Evolutionary conservation across 2,329 filamentous ascomycete genomes (phyloP).

Genomic region (Monosporascus sp.): DNA sequence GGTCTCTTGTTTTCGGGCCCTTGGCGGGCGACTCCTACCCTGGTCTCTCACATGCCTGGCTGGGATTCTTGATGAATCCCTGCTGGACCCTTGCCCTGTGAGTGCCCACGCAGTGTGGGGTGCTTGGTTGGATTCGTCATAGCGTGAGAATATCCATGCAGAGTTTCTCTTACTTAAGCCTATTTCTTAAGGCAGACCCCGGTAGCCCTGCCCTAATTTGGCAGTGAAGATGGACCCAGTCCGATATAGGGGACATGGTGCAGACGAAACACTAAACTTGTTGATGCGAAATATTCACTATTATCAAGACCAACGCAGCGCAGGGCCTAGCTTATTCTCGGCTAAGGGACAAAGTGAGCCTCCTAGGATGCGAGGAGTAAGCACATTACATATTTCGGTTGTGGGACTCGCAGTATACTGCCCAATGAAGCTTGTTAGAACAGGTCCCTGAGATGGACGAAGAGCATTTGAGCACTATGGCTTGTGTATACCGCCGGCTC

Average conservation of each 20-base stretch:
- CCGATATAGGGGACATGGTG: not conserved
- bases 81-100: not conserved
- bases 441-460: not conserved
- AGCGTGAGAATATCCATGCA: slow-evolving; percentile 2
- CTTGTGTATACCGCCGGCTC: not conserved
- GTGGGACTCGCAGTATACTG: not conserved
- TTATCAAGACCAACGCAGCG: not conserved
- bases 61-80: not conserved
- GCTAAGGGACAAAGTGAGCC: not conserved
- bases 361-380: not conserved
- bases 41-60: too few species aligned
- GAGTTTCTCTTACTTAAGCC: slow-evolving; percentile 9
- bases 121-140: slow-evolving; percentile 2
- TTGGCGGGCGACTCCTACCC: not conserved
- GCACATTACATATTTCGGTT: not conserved
- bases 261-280: not conserved
- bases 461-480: not conserved
- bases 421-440: not conserved
- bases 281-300: not conserved
- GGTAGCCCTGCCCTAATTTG: not conserved
- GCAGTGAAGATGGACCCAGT: not conserved
- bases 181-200: not conserved
- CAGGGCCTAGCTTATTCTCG: not conserved
- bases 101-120: not conserved
- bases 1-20: not conserved